Evolutionary conservation across 148 eudicot species (phyloP).

Genomic region (Dysphania ambrosioides): DNA sequence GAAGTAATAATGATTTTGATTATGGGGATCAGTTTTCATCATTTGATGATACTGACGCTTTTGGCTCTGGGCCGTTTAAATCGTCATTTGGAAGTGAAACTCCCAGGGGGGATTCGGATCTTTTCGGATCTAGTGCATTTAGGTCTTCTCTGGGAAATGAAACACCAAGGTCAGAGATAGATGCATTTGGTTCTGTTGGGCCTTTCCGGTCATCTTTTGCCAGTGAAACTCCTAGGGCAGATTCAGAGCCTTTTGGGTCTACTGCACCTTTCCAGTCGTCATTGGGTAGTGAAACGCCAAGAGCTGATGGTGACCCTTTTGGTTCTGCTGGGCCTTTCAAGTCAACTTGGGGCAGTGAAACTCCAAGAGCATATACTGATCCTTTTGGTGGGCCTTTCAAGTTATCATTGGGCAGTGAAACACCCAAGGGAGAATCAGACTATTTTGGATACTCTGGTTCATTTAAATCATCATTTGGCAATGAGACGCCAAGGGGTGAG

Average conservation of each 20-base stretch:
- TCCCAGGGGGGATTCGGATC: conserved; percentile 48
- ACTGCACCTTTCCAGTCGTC: conserved; percentile 34
- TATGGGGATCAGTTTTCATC: conserved; percentile 39
- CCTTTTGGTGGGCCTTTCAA: conserved; percentile 32
- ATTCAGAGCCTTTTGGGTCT: conserved; percentile 23
- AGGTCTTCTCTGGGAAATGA: conserved; percentile 46
- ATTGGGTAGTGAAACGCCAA: conserved; percentile 37
- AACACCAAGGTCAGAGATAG: conserved; percentile 49
- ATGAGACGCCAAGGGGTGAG: conserved; percentile 51
- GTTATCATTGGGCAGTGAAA: conserved; percentile 34
- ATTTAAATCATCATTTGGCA: conserved; percentile 34
- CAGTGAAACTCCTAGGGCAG: conserved; percentile 41
- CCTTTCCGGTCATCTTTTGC: conserved; percentile 30
- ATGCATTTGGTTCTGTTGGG: conserved; percentile 34
- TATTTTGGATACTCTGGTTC: conserved; percentile 35
- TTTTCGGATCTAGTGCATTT: conserved; percentile 61
- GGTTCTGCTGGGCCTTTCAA: conserved; percentile 35
- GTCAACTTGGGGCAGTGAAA: conserved; percentile 36
- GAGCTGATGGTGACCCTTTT: conserved; percentile 28
- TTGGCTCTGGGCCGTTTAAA: conserved; percentile 36
- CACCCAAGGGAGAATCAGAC: conserved; percentile 40
- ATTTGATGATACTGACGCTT: conserved; percentile 47
- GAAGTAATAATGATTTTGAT: conserved; percentile 54
- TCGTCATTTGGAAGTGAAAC: conserved; percentile 38
- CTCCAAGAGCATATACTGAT: conserved; percentile 45